Percentiles rank a stretch among this genome's conserved stretches.
Evolutionary conservation across 2,329 filamentous ascomycete genomes (phyloP).

Genomic region (Elsinoe fawcettii): DNA sequence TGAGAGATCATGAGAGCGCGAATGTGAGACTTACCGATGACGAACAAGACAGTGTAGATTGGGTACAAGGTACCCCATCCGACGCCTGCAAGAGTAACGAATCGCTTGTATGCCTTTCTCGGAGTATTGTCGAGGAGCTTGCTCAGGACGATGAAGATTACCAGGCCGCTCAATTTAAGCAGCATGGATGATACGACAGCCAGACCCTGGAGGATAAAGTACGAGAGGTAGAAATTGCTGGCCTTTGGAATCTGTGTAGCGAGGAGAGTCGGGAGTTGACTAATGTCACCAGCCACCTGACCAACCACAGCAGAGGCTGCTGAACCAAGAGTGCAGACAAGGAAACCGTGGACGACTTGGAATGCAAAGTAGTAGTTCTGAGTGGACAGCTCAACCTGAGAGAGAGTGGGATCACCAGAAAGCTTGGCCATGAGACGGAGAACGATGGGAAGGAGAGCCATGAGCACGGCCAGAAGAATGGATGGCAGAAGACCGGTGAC

Average conservation of each 20-base stretch:
- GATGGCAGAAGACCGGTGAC: conserved; percentile 78
- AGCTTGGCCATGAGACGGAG: conserved; percentile 73
- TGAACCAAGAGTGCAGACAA: conserved; percentile 75
- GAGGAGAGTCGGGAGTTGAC: conserved; percentile 24
- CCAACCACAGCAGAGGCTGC: conserved; percentile 62
- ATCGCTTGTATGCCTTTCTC: conserved; percentile 69
- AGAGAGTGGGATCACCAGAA: conserved; percentile 65
- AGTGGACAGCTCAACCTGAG: conserved; percentile 76
- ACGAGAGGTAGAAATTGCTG: conserved; percentile 91
- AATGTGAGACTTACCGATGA: conserved; percentile 52
- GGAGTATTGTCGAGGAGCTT: conserved; percentile 70
- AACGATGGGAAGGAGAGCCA: conserved; percentile 76
- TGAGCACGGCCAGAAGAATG: conserved; percentile 69
- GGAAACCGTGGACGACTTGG: conserved; percentile 84
- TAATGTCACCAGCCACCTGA: background rate
- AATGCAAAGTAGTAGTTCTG: conserved; percentile 90
- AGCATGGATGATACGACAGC: conserved; percentile 67
- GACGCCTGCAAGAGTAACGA: conserved; percentile 63
- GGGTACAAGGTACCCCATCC: conserved; percentile 81
- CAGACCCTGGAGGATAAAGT: conserved; percentile 88
- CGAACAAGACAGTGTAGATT: conserved; percentile 70
- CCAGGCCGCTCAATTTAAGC: conserved; percentile 64
- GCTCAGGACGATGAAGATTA: conserved; percentile 67
- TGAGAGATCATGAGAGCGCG: background rate
- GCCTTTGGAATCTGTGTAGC: conserved; percentile 57